A percentile compares a stretch with the other conserved stretches of the same genome.
phyloP scores from a whole-genome alignment of 2,329 filamentous ascomycete genomes.

The Nothophaeocryptopus gaeumannii region DNA sequence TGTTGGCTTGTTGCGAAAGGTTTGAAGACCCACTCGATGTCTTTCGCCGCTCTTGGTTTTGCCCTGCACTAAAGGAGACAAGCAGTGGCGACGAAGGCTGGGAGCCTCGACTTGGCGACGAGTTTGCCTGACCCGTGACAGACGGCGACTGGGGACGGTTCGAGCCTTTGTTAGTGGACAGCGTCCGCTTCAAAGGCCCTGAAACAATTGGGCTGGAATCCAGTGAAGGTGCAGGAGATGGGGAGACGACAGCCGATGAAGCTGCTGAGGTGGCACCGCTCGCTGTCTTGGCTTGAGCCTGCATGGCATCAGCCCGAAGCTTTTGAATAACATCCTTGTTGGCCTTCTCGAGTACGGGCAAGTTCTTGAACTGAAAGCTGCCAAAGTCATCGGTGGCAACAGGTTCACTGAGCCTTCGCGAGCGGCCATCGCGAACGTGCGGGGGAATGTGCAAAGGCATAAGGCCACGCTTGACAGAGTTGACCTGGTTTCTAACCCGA shows the following conservation, averaged over 20 bases:
- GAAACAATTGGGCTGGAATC: constrained; percentile 83
- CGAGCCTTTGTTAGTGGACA: constrained; percentile 76
- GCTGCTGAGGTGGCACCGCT: constrained; percentile 40
- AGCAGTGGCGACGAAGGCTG: constrained; percentile 85
- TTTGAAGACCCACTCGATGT: constrained; percentile 86
- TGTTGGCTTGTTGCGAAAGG: constrained; percentile 73
- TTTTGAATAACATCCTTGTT: constrained; percentile 99
- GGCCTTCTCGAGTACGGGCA: constrained; percentile 92
- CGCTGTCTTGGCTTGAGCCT: constrained; percentile 55
- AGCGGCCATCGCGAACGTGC: constrained; percentile 88
- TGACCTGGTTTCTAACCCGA: constrained; percentile 81
- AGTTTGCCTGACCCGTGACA: constrained; percentile 70
- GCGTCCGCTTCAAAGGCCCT: constrained; percentile 73
- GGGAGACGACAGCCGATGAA: constrained; percentile 46
- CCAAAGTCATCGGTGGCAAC: constrained; percentile 90
- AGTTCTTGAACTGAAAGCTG: constrained; percentile 93
- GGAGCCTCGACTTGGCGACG: constrained; percentile 83
- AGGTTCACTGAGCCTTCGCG: constrained; percentile 84
- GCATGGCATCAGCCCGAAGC: constrained; percentile 84
- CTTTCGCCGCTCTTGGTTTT: constrained; percentile 80
- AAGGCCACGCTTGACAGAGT: constrained; percentile 78
- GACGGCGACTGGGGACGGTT: constrained; percentile 87
- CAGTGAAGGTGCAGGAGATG: constrained; percentile 63
- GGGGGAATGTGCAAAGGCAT: constrained; percentile 97
- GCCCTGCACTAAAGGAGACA: constrained; percentile 90